Evolutionary conservation across 192 early-diverging fungal genomes (phyloP).

Genomic region (Phlyctochytrium planicorne): DNA sequence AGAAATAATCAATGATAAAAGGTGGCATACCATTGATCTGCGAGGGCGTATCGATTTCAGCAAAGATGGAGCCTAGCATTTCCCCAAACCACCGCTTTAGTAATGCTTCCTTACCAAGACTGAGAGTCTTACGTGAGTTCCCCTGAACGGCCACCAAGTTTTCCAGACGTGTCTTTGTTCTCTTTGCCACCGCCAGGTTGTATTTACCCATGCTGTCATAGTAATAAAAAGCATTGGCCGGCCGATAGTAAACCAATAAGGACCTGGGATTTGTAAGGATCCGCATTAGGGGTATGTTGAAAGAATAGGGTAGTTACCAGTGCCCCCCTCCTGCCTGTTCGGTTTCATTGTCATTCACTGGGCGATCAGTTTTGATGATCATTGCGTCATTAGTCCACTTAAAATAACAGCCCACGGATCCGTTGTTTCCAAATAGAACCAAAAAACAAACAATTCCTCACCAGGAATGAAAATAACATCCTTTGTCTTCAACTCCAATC

Average conservation of each 20-base stretch:
- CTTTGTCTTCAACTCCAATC: not conserved
- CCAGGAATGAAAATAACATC: not conserved
- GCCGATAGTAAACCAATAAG: constrained; percentile 11
- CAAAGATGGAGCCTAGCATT: not conserved
- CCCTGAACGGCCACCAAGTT: not conserved
- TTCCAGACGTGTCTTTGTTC: not conserved
- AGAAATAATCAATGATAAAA: not conserved
- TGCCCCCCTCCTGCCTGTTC: not conserved
- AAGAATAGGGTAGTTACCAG: not conserved
- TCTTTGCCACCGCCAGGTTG: not conserved
- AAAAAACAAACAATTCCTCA: not conserved
- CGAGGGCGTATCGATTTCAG: constrained; percentile 15
- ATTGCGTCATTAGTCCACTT: not conserved
- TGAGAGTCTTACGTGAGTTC: not conserved
- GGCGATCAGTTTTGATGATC: not conserved
- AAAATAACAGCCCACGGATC: too few species aligned
- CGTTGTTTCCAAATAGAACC: not conserved
- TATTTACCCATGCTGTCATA: not conserved
- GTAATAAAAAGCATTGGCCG: constrained; percentile 7
- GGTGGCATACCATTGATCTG: constrained; percentile 20
- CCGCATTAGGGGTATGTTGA: not conserved
- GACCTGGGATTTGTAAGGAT: constrained; percentile 3
- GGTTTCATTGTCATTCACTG: not conserved
- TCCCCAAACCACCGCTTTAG: too few species aligned
- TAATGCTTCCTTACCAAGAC: too few species aligned